phyloP scores from a whole-genome alignment of 768 basidiomycete genomes.

The Phaeotremella fagi region DNA sequence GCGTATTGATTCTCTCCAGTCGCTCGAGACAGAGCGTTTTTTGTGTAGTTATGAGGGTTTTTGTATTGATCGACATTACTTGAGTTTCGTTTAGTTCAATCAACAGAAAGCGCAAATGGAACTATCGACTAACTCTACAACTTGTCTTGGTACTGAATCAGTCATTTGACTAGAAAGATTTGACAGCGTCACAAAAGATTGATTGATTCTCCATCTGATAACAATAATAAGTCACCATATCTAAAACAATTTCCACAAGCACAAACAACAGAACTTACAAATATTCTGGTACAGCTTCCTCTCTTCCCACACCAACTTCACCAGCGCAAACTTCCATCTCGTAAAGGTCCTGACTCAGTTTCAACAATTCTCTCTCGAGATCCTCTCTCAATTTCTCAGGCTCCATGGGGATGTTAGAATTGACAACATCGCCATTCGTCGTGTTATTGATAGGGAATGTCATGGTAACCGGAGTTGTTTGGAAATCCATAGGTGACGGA shows the following conservation, averaged over 20 bases:
- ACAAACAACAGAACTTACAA: constrained; percentile 17
- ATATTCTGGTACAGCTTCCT: constrained; percentile 31
- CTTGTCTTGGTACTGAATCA: constrained; percentile 32
- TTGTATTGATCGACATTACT: constrained; percentile 31
- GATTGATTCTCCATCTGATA: constrained; percentile 30
- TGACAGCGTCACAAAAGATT: constrained; percentile 17
- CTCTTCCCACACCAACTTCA: constrained; percentile 32
- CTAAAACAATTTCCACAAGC: background rate
- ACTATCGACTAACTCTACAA: constrained; percentile 33
- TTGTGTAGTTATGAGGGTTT: constrained; percentile 39
- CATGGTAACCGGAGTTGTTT: background rate
- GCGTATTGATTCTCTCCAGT: constrained; percentile 41
- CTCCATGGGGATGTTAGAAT: background rate
- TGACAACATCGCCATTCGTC: background rate
- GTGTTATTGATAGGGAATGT: background rate
- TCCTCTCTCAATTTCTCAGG: constrained; percentile 19
- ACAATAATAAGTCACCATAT: background rate
- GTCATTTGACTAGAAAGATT: constrained; percentile 20
- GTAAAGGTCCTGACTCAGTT: constrained; percentile 37
- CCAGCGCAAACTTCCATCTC: constrained; percentile 44
- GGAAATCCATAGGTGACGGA: constrained; percentile 18
- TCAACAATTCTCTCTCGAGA: constrained; percentile 24
- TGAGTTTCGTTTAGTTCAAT: background rate
- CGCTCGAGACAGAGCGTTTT: constrained; percentile 27
- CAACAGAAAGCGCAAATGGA: background rate